Evolutionary conservation across 2,329 filamentous ascomycete genomes (phyloP).

Genomic region (Gliomastix tumulicola): DNA sequence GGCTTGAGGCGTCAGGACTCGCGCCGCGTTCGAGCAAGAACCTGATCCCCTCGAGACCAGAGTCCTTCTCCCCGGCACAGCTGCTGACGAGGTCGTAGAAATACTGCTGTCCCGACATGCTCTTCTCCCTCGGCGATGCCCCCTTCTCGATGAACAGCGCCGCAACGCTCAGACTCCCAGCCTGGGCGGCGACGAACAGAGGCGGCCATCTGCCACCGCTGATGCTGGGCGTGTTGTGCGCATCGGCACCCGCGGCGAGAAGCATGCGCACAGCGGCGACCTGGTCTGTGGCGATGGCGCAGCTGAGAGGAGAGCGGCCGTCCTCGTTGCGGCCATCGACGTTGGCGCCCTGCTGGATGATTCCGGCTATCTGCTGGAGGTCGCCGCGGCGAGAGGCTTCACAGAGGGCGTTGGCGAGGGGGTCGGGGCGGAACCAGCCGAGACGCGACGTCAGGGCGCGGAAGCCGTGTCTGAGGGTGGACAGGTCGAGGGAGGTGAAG

Average conservation of each 20-base stretch:
- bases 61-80: too few relatives aligned
- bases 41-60: slow-evolving; percentile 15
- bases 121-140: slow-evolving; percentile 19
- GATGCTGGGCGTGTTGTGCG: slow-evolving; percentile 10
- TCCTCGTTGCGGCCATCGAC: slow-evolving; percentile 27
- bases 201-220: slow-evolving; percentile 23
- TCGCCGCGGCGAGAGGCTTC: slow-evolving; percentile 23
- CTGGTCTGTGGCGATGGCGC: slow-evolving; percentile 23
- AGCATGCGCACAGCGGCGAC: slow-evolving; percentile 21
- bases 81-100: slow-evolving; percentile 18
- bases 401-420: slow-evolving; percentile 26
- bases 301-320: slow-evolving; percentile 23
- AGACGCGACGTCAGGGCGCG: slow-evolving; percentile 24
- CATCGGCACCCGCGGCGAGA: slow-evolving; percentile 20
- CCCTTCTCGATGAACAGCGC: slow-evolving; percentile 18
- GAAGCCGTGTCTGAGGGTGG: slow-evolving; percentile 22
- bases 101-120: slow-evolving; percentile 17
- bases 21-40: slow-evolving; percentile 22
- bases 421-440: slow-evolving; percentile 22
- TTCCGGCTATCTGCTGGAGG: slow-evolving; percentile 20
- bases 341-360: slow-evolving; percentile 24
- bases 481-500: slow-evolving; percentile 2
- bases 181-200: slow-evolving; percentile 22
- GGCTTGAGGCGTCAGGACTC: slow-evolving; percentile 14
- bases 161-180: slow-evolving; percentile 17